phyloP scores from a whole-genome alignment of 1,139 yeast genomes.

The Yamadazyma atmosphaerica region DNA sequence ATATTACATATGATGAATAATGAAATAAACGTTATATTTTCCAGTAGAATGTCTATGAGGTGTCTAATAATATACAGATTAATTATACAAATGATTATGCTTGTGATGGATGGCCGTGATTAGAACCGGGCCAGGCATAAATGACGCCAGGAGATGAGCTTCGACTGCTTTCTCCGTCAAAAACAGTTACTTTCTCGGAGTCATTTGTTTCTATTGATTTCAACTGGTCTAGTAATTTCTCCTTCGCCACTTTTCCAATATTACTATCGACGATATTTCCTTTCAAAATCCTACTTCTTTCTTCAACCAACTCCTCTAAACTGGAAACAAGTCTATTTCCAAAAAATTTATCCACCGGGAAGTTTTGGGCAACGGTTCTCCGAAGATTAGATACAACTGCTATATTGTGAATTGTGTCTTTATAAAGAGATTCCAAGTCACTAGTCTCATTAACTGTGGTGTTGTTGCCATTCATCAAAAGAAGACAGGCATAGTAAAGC shows the following conservation, averaged over 20 bases:
- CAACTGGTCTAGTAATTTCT: constrained; percentile 19
- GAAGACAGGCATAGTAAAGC: constrained; percentile 66
- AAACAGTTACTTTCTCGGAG: constrained; percentile 17
- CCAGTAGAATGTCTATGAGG: no score
- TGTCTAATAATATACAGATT: no score
- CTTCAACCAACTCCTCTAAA: constrained; percentile 45
- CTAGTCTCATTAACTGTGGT: neutral
- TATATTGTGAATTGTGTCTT: constrained; percentile 27
- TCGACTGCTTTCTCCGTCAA: constrained; percentile 21
- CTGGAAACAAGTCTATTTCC: constrained; percentile 49
- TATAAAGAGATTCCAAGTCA: constrained; percentile 16
- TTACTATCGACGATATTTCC: constrained; percentile 8
- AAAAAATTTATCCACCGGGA: constrained; percentile 56
- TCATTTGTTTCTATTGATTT: constrained; percentile 18
- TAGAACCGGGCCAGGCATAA: constrained; percentile 69
- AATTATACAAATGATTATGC: no score
- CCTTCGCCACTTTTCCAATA: constrained; percentile 14
- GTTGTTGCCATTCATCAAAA: constrained; percentile 48
- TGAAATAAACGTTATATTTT: neutral
- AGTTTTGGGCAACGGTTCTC: constrained; percentile 41
- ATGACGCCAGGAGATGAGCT: constrained; percentile 41
- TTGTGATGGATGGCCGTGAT: constrained; percentile 60
- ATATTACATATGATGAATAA: constrained; percentile 2
- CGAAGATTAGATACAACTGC: constrained; percentile 40
- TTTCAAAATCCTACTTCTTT: constrained; percentile 26